Percentiles rank a stretch among this genome's conserved stretches.
These are phyloP conservation scores for Nepenthes gracilis DNA, from an alignment of 148 eudicot genomes.

Conservation along the genomic window DNA sequence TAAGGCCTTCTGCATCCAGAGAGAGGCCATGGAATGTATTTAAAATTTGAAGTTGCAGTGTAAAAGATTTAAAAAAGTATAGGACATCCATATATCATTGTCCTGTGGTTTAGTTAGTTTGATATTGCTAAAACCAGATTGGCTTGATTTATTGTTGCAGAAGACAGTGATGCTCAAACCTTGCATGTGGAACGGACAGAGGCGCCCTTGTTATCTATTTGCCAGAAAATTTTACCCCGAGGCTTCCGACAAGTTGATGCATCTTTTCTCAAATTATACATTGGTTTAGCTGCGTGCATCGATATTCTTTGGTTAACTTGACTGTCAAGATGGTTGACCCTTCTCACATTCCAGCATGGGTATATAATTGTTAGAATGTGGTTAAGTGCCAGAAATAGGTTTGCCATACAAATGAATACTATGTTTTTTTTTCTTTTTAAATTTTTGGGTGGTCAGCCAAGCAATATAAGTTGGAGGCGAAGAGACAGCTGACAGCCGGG, in stretches of 20 bases:
- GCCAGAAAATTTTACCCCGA: constrained; percentile 38
- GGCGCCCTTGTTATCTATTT: constrained; percentile 35
- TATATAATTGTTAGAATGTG: no score
- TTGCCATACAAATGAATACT: no score
- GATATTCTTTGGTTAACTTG: constrained; percentile 23
- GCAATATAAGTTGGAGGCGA: no score
- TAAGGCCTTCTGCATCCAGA: no score
- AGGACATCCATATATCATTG: background rate
- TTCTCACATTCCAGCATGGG: constrained; percentile 10
- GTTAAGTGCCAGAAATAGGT: no score
- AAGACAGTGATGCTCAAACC: constrained; percentile 14
- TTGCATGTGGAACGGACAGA: constrained; percentile 38
- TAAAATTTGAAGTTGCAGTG: no score
- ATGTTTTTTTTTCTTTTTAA: no score
- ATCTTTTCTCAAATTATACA: constrained; percentile 30
- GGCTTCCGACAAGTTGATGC: constrained; percentile 19
- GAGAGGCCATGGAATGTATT: no score
- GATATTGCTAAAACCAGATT: background rate
- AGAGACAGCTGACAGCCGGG: no score
- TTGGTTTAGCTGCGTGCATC: constrained; percentile 18
- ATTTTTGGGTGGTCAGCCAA: no score
- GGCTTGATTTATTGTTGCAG: constrained; percentile 15
- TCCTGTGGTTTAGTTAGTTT: background rate
- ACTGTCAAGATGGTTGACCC: constrained; percentile 8
- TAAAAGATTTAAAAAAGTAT: background rate